Base-by-base conservation (phyloP, 1,284 basidiomycete species). In the Tetrapyrgos nigripes region DNA sequence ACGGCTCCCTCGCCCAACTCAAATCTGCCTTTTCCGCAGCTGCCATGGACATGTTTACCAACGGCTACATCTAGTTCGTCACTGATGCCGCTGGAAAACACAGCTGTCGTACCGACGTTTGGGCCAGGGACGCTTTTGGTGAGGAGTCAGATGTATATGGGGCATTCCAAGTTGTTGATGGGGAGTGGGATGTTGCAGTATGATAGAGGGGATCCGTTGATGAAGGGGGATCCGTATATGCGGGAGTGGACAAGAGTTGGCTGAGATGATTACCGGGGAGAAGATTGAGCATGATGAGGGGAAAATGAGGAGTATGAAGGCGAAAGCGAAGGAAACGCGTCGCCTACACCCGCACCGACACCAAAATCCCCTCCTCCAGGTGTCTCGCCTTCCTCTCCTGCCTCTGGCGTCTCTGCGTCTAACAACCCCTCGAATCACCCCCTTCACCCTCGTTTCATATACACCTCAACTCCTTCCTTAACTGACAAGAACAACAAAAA, bases 111-210 rank as follows among this genome's bases (percentile, higher is more conserved):
- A 37, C 89, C 92, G 17, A 97, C 97, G 0, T 95, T 94, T 69
- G 96, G 93, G 5, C 83, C 94, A 0, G 96, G 96, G 11, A 97
- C 96, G 0, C 81, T 98, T 19, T 88, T 99, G 65, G 84, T 97
- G 62, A 81, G 87, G 45, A 87, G 87, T 29, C 76, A 82, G 45
- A 72, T 60, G 37, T 79, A 81, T 65, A 80, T 82, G 63, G 75
- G 67, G 55, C 65, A 67, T 14, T 51, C 58, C 31, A 66, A 65
- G 13, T 66, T 75, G 6, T n/a, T 43, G 23, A 5, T 31, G 37
- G 53, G 59, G 21, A 9, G 27, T 31, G 55, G 50, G 5, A 40
- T 59, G 31, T 35, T 56, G 17, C 54, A 57, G 28, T 49, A 24
- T 28, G 21, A 43, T 9, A 46, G 57, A 8, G 58, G 55, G 24